Conservation (phyloP, 495 filamentous ascomycete genomes). For the Hypoxylon intermedium region DNA sequence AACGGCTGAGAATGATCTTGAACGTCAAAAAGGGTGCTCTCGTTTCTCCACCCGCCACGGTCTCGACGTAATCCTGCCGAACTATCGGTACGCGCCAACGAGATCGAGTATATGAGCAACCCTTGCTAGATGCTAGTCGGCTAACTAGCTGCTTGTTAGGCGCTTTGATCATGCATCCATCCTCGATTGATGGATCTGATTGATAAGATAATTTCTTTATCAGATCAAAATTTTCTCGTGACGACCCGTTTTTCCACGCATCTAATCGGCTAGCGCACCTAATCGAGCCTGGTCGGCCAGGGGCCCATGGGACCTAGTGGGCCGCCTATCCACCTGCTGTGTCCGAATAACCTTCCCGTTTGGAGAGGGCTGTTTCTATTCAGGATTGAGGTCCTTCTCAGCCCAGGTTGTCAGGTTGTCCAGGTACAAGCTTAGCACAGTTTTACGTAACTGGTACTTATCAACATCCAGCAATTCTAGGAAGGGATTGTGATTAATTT, state of each 20-base stretch:
- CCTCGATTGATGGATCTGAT: constrained; percentile 31
- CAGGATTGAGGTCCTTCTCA: constrained; percentile 13
- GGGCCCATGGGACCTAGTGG: background rate
- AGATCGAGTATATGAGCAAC: constrained; percentile 19
- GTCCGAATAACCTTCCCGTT: constrained; percentile 34
- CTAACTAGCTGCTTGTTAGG: constrained; percentile 9
- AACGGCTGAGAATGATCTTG: constrained; percentile 11
- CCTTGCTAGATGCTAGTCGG: constrained; percentile 3
- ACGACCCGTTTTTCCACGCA: constrained; percentile 15
- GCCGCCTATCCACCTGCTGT: constrained; percentile 19
- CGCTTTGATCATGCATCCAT: constrained; percentile 22
- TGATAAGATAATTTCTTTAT: constrained; percentile 38
- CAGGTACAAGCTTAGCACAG: background rate
- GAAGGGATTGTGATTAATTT: background rate
- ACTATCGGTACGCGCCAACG: constrained; percentile 17
- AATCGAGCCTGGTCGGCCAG: background rate
- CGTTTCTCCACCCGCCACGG: constrained; percentile 8
- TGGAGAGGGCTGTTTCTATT: constrained; percentile 8
- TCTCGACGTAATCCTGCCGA: constrained; percentile 17
- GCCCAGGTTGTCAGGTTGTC: constrained; percentile 8
- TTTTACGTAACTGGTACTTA: constrained; percentile 29
- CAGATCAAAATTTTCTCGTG: constrained; percentile 16
- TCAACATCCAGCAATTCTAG: background rate
- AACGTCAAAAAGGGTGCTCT: constrained; percentile 13
- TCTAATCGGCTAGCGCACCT: constrained; percentile 23